These are phyloP conservation scores for Mentha longifolia DNA, from an alignment of 257 asterid species.

Conservation along the genomic window DNA sequence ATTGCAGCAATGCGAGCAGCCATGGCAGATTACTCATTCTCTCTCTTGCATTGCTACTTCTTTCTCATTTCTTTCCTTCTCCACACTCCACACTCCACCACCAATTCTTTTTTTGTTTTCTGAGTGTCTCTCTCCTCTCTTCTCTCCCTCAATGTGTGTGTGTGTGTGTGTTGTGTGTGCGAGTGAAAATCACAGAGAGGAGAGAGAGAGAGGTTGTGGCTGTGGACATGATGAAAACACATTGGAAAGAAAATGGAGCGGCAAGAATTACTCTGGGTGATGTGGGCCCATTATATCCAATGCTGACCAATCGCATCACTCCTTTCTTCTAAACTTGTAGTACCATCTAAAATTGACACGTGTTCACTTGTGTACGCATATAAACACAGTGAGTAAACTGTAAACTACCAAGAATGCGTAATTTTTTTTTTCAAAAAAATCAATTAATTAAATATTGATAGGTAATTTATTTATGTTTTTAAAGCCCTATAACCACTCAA, in stretches of 20 bases:
- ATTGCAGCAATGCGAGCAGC: conserved; percentile 58
- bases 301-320: conserved; percentile 45
- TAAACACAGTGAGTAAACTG: no score
- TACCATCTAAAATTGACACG: background rate
- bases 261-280: conserved; percentile 33
- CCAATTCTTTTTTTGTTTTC: conserved; percentile 18
- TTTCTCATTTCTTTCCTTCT: conserved; percentile 17
- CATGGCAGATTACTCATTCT: conserved; percentile 72
- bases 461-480: no score
- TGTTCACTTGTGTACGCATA: no score
- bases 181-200: conserved; percentile 29
- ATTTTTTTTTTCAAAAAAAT: no score
- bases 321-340: conserved; percentile 16
- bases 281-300: conserved; percentile 59
- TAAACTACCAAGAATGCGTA: no score
- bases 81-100: conserved; percentile 1
- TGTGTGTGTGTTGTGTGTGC: conserved; percentile 26
- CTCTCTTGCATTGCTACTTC: conserved; percentile 39
- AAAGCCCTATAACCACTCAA: no score
- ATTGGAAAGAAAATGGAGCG: conserved; percentile 25
- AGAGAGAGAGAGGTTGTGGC: conserved; percentile 41
- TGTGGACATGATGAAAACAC: conserved; percentile 55
- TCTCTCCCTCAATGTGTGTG: background rate
- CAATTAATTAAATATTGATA: no score
- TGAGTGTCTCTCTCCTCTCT: background rate